Evolutionary conservation across 148 eudicot species (phyloP).

Genomic region (Cornus suecica): DNA sequence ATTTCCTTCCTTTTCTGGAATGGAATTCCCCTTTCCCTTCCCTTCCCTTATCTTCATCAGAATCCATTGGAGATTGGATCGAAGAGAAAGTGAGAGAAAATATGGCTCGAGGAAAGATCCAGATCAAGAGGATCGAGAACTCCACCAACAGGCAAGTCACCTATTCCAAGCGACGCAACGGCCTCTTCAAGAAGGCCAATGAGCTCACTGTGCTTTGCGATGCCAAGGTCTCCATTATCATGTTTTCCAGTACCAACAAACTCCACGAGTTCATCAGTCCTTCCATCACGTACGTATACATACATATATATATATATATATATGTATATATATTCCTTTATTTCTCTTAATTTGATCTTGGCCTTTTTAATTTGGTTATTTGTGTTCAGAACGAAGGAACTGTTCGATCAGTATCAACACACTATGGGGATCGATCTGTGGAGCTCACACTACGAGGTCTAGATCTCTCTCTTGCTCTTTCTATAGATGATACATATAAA

Average conservation of each 20-base stretch:
- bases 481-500: neutral
- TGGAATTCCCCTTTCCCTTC: neutral
- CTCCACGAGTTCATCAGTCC: slow-evolving; percentile 76
- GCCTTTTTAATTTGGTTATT: neutral
- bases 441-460: slow-evolving; percentile 74
- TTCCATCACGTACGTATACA: slow-evolving; percentile 34
- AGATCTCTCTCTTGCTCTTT: neutral
- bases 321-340: neutral
- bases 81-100: slow-evolving; percentile 4
- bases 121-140: slow-evolving; percentile 87
- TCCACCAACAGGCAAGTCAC: slow-evolving; percentile 86
- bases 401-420: slow-evolving; percentile 68
- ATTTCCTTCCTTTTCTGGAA: slow-evolving; percentile 28
- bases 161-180: slow-evolving; percentile 80
- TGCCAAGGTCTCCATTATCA: slow-evolving; percentile 73
- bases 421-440: slow-evolving; percentile 55
- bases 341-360: neutral
- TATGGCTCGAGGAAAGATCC: slow-evolving; percentile 91
- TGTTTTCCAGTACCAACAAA: slow-evolving; percentile 69
- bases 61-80: neutral
- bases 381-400: slow-evolving; percentile 48
- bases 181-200: slow-evolving; percentile 81
- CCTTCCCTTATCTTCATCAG: neutral
- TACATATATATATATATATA: neutral
- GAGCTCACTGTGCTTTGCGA: slow-evolving; percentile 87